Base-by-base conservation (phyloP, 139 green algal genomes). In the Pedinophyceae sp. region DNA sequence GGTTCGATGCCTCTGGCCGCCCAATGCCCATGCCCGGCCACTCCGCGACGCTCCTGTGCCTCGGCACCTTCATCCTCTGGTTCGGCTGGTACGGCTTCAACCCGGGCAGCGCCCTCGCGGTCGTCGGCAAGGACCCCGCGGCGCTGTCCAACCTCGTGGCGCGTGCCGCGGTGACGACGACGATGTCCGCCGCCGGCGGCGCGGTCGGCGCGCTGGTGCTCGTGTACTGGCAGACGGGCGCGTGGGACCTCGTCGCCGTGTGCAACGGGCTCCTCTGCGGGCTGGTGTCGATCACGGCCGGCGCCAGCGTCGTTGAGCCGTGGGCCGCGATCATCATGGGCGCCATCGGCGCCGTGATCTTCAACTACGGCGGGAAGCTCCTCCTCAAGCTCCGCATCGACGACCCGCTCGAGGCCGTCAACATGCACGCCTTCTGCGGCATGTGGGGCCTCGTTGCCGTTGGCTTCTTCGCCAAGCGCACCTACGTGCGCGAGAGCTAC, bases 51-150 rank as follows among this genome's bases (percentile, higher is more conserved):
- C 53, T 80, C 15, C 61, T 72, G 22, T 68, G 72, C 3, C 69
- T 88, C 10, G 81, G 81, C 20, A 72, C 69, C 4, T 76, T 89
- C 64, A 71, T 86, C 24, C 73, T 88, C 39, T 89, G 81, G 81
- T 78, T 89, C 46, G 76, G 79, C 27, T 89, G 79, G 79, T 89
- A 84, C 60, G 80, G 76, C 27, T 86, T 89, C 76, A 89, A 87
- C 61, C 59, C 69, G n/a, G 79, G 74, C 25, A 82, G 73, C 3
- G 56, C 58, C 29, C 30, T 65, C 27, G 64, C 56, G 38, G 34
- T 80, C 18, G 40, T 59, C 54, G 25, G 59, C 60, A n/a, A n/a
- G n/a, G n/a, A n/a, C n/a, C n/a, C n/a, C n/a, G n/a, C n/a, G n/a
- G n/a, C n/a, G n/a, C n/a, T n/a, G n/a, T n/a, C n/a, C 34, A 43